Evolutionary conservation across 2,329 filamentous ascomycete genomes (phyloP), one percentile per base, ranked within the genome.

Genomic region (Hypoxylon sp.): DNA sequence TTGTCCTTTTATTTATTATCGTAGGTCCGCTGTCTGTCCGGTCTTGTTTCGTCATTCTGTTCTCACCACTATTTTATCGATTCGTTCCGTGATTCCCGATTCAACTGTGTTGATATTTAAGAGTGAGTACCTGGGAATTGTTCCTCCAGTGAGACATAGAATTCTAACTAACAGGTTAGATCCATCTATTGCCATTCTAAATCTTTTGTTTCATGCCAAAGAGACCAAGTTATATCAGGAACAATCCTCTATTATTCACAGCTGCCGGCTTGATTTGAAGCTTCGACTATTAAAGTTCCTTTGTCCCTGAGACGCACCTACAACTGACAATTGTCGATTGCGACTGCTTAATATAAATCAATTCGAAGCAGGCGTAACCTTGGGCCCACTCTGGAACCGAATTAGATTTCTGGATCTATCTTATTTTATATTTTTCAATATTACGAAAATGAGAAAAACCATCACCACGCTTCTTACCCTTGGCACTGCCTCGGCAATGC

Each of bases 381-480:
- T 48, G 9, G 29, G 17, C 46, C 47, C 52, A 47, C 29, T 29
- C 22, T 11, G 31, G 3, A 53, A 52, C 33, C 5, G 33, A 54
- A 29, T 31, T 39, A 60, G 19, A 37, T 53, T 47, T 53, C n/a
- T 33, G 24, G 3, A 44, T n/a, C 19, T 22, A 22, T 22, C 19
- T 22, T 22, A 22, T 22, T 22, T 52, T 59, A 24, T 17, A 39
- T 35, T 51, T 42, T 42, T 57, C 26, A 46, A 63, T 39, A 54
- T 26, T 52, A 17, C 19, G n/a, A 70, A 58, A 67, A 70, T 64
- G 64, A 59, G 55, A 14, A 59, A 48, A 66, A 65, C 64, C 29
- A 55, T 76, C 59, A 73, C 71, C 26, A 60, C 73, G 17, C 42
- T 78, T 37, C 71, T 78, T 58, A 58, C 73, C 9, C 59, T 77